Percentiles rank a stretch among this genome's conserved stretches.
These are phyloP conservation scores for Amanita rubescens DNA, from an alignment of 768 basidiomycete genomes.

Conservation along the genomic window DNA sequence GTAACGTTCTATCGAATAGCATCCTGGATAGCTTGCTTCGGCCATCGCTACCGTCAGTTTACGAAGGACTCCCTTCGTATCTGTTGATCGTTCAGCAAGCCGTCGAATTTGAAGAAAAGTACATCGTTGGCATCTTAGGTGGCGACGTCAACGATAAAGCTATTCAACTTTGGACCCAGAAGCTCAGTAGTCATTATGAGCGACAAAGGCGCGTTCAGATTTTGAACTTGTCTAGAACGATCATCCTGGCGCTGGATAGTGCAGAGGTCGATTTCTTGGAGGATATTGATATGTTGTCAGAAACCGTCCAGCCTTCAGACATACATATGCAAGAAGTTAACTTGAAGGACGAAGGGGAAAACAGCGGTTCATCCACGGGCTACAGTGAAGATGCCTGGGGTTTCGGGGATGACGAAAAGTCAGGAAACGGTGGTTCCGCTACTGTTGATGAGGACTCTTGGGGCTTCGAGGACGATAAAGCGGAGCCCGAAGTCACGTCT, in stretches of 20 bases:
- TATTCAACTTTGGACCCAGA: conserved; percentile 63
- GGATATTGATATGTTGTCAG: conserved; percentile 27
- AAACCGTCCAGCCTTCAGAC: conserved; percentile 23
- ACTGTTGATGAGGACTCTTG: conserved; percentile 37
- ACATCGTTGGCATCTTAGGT: conserved; percentile 42
- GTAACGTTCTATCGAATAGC: conserved; percentile 50
- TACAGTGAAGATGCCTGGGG: conserved; percentile 26
- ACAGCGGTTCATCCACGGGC: background rate
- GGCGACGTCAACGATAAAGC: conserved; percentile 40
- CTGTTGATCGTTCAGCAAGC: conserved; percentile 49
- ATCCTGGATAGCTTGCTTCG: conserved; percentile 62
- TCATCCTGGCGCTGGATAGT: conserved; percentile 40
- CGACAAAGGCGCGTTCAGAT: conserved; percentile 61
- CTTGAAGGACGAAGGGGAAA: conserved; percentile 7
- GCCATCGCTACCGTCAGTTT: conserved; percentile 61
- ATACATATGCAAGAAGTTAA: conserved; percentile 24
- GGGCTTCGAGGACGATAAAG: conserved; percentile 46
- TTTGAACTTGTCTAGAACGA: conserved; percentile 50
- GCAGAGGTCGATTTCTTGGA: conserved; percentile 33
- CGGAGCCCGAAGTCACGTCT: conserved; percentile 15
- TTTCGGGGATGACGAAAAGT: conserved; percentile 26
- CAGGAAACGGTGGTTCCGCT: conserved; percentile 14
- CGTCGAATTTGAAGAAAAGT: conserved; percentile 57
- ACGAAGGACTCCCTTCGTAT: conserved; percentile 53
- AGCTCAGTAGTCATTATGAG: conserved; percentile 71